These are phyloP conservation scores for Candida ponderosae DNA, from an alignment of 805 yeast genomes.

Conservation along the genomic window DNA sequence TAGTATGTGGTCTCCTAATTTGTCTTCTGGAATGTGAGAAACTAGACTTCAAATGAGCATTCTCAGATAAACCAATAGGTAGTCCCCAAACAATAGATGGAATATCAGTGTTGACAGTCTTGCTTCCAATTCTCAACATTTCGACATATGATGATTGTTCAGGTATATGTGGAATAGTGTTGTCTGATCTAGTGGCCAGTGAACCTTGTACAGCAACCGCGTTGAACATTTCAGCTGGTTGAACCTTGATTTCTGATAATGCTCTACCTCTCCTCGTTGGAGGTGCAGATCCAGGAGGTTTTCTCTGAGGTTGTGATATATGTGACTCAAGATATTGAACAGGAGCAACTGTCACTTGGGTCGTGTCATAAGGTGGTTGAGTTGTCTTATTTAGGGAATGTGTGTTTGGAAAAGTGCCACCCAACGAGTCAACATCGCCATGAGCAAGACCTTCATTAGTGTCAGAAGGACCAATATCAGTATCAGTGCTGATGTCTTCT, in stretches of 20 bases:
- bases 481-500: no score
- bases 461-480: no score
- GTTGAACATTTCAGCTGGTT: conserved; percentile 11
- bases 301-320: conserved; percentile 20
- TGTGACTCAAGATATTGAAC: conserved; percentile 15
- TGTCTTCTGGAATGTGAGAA: conserved; percentile 7
- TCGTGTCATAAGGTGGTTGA: conserved; percentile 25
- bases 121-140: conserved; percentile 32
- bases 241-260: conserved; percentile 25
- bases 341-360: conserved; percentile 28
- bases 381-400: conserved; percentile 1
- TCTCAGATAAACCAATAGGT: conserved; percentile 48
- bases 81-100: conserved; percentile 40
- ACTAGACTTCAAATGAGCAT: conserved; percentile 22
- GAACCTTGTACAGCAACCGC: not conserved
- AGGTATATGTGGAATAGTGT: conserved; percentile 37
- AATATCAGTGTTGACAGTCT: conserved; percentile 40
- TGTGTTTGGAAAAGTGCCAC: no score
- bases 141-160: conserved; percentile 43
- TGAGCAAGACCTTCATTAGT: no score
- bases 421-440: no score
- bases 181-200: no score
- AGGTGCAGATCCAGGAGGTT: conserved; percentile 28
- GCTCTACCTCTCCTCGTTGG: conserved; percentile 29
- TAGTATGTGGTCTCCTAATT: conserved; percentile 9